Conservation (phyloP, 192 early-diverging fungal species). For the Paraglomus occultum region DNA sequence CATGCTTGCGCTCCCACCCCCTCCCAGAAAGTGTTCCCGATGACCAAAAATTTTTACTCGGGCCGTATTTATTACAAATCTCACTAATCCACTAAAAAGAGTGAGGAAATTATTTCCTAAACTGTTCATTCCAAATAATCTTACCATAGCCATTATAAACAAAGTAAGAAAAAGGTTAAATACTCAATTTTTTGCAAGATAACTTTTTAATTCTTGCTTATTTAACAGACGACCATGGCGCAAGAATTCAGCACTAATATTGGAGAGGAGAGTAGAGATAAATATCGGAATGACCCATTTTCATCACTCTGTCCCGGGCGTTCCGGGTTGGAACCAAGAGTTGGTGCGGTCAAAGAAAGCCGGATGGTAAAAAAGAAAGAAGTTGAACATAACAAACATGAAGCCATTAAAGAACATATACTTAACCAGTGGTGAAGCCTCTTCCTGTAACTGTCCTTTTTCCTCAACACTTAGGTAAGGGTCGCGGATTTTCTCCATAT, state of each 20-base stretch:
- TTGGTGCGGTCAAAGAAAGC: not conserved
- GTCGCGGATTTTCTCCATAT: not conserved
- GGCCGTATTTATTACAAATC: not conserved
- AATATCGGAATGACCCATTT: not conserved
- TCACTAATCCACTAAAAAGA: not conserved
- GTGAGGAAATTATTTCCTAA: not conserved
- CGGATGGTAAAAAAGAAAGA: not conserved
- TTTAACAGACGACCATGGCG: not conserved
- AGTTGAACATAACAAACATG: not conserved
- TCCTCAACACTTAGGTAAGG: slow-evolving; percentile 1
- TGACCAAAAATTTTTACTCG: no score
- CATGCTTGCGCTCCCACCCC: no score
- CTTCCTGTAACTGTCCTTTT: not conserved
- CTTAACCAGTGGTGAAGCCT: not conserved
- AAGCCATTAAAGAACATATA: slow-evolving; percentile 1
- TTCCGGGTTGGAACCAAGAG: not conserved
- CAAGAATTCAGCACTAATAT: slow-evolving; percentile 5
- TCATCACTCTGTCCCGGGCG: no score
- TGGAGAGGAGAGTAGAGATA: not conserved
- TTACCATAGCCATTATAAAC: not conserved
- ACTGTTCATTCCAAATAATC: not conserved
- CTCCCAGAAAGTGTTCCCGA: no score
- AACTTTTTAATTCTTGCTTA: not conserved
- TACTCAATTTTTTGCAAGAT: not conserved
- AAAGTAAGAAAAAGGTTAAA: not conserved